Base-by-base conservation (phyloP, 2,329 filamentous ascomycete genomes). In the Trichoderma asperellum region DNA sequence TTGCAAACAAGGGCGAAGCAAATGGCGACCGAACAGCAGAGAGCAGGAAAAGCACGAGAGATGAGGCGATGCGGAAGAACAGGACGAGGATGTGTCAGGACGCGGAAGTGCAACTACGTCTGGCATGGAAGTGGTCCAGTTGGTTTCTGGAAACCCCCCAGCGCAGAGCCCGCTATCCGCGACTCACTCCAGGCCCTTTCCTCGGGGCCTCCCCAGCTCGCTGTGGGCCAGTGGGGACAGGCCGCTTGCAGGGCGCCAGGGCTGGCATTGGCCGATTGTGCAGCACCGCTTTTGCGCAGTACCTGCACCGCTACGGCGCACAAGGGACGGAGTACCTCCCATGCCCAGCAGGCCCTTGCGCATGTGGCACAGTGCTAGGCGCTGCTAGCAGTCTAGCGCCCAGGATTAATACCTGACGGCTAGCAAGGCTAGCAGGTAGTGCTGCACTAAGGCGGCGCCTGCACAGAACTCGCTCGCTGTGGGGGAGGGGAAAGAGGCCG, bases 201-300 rank as follows among this genome's bases (percentile, higher is more conserved):
- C 27, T 61, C 43, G 61, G 55, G 55, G 61, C 32, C 49, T 53
- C 68, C 61, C 52, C 60, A 58, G 52, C 58, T 57, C 52, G 55
- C 52, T 29, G 68, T 68, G 66, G 68, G 68, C 68, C 68, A 60
- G 68, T 70, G 68, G 68, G 29, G 68, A 65, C 24, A 55, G 65
- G 57, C 63, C 57, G 65, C 49, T 69, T 61, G 52, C 58, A 69
- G 67, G 60, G 58, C 43, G 35, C 49, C 24, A 49, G 37, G 52
- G 67, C 55, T 68, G 40, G 40, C 43, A 52, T 37, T 61, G 63
- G 55, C 55, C 29, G 55, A 27, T 16, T 5, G 27, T 35, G 29
- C n/a, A 58, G 59, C 49, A 35, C 62, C 35, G 47, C 47, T 49
- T 65, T 49, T 43, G 35, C 37, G 40, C 24, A 43, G 34, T 61